These are phyloP conservation scores for Suillus paluster DNA, from an alignment of 768 basidiomycete species.

Conservation along the genomic window DNA sequence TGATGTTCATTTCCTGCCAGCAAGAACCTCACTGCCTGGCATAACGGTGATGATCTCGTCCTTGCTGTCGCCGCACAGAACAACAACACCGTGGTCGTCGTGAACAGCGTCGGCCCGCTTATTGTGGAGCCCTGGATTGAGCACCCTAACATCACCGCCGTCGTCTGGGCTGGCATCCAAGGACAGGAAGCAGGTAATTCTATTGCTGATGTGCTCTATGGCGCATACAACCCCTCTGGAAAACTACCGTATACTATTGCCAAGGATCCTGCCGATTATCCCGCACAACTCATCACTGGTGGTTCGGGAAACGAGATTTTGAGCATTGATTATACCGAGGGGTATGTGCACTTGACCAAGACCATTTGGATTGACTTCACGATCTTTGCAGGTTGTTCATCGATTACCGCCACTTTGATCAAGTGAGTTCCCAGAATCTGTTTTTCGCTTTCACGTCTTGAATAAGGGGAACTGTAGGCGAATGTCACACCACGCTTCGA, in stretches of 20 bases:
- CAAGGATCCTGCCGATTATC: slow-evolving; percentile 59
- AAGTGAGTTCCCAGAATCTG: slow-evolving; percentile 40
- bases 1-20: slow-evolving; percentile 24
- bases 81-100: slow-evolving; percentile 37
- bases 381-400: slow-evolving; percentile 49
- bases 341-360: slow-evolving; percentile 31
- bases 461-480: slow-evolving; percentile 43
- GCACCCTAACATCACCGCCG: slow-evolving; percentile 74
- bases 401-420: slow-evolving; percentile 69
- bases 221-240: slow-evolving; percentile 68
- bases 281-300: slow-evolving; percentile 51
- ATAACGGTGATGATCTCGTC: slow-evolving; percentile 72
- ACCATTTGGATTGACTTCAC: slow-evolving; percentile 2
- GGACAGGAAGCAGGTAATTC: slow-evolving; percentile 74
- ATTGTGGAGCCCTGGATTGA: slow-evolving; percentile 71
- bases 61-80: slow-evolving; percentile 66
- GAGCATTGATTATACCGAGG: slow-evolving; percentile 62
- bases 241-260: slow-evolving; percentile 79
- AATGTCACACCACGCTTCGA: slow-evolving; percentile 69
- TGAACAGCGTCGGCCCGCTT: slow-evolving; percentile 59
- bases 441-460: slow-evolving; percentile 3
- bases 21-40: slow-evolving; percentile 77
- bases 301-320: slow-evolving; percentile 43
- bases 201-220: slow-evolving; percentile 71
- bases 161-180: slow-evolving; percentile 71